A percentile compares a stretch with the other conserved stretches of the same genome.
These are phyloP conservation scores for Ceratobasidium sp. DNA, from an alignment of 1,284 basidiomycete genomes.

Conservation along the genomic window DNA sequence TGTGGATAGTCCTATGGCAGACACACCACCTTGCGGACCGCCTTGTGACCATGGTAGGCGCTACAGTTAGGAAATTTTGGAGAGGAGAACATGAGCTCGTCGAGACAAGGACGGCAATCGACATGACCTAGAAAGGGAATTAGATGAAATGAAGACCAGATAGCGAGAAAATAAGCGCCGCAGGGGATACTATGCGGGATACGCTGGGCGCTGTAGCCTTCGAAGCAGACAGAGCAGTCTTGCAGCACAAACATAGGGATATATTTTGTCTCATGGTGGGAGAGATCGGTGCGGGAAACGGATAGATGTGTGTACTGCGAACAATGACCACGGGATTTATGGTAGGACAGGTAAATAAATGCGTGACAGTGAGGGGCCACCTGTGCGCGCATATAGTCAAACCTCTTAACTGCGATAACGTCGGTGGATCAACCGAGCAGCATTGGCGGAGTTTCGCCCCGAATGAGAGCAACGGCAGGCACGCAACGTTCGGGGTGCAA, in stretches of 20 bases:
- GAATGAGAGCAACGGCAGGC: too few relatives aligned
- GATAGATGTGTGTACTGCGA: too few relatives aligned
- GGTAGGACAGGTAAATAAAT: too few relatives aligned
- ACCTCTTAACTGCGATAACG: too few relatives aligned
- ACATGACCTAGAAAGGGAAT: slow-evolving; percentile 3
- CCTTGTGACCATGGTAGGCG: neutral
- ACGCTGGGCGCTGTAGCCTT: slow-evolving; percentile 13
- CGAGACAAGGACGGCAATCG: slow-evolving; percentile 29
- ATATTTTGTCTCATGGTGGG: too few relatives aligned
- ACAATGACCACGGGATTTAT: too few relatives aligned
- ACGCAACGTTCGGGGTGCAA: too few relatives aligned
- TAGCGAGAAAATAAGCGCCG: neutral
- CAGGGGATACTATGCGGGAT: slow-evolving; percentile 27
- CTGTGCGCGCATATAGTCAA: too few relatives aligned
- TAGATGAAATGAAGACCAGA: neutral
- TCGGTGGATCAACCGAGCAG: too few relatives aligned
- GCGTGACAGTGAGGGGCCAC: too few relatives aligned
- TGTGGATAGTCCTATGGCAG: neutral
- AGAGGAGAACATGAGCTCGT: neutral
- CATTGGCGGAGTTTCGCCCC: too few relatives aligned
- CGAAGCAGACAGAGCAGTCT: slow-evolving; percentile 30
- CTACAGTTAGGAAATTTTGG: slow-evolving; percentile 33
- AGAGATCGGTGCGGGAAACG: too few relatives aligned
- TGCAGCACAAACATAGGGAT: slow-evolving; percentile 29
- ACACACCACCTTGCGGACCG: slow-evolving; percentile 18